Percentiles rank a stretch among this genome's conserved stretches.
Evolutionary conservation across 257 asterid species (phyloP).

Genomic region (Ligustrum vulgare): DNA sequence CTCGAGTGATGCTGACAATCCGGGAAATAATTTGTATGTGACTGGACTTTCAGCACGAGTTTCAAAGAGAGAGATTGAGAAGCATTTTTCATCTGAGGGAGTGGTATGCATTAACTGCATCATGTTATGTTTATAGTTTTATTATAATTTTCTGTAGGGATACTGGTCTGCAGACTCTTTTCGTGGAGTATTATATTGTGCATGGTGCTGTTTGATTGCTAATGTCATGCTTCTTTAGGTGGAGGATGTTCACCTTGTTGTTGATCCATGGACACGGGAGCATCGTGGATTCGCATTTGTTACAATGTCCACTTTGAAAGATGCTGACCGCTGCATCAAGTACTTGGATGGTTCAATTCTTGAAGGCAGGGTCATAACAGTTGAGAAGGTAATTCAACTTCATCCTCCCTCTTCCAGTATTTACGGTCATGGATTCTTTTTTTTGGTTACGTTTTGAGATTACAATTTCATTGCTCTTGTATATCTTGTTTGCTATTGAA

Average conservation of each 20-base stretch:
- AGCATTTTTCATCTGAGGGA: constrained; percentile 81
- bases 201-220: not conserved
- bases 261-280: constrained; percentile 81
- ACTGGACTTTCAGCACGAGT: constrained; percentile 82
- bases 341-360: constrained; percentile 80
- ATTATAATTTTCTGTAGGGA: not conserved
- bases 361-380: constrained; percentile 84
- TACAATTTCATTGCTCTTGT: not conserved
- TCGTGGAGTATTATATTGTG: not conserved
- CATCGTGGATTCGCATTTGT: constrained; percentile 95
- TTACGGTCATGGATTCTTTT: not conserved
- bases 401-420: not conserved
- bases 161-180: not conserved
- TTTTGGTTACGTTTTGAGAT: not conserved
- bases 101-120: constrained; percentile 41
- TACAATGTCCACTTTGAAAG: constrained; percentile 66
- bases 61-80: constrained; percentile 65
- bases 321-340: constrained; percentile 78
- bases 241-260: constrained; percentile 75
- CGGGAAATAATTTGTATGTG: constrained; percentile 90
- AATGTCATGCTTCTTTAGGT: constrained; percentile 39
- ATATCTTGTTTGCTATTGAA: not conserved
- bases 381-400: constrained; percentile 67
- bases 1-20: constrained; percentile 78
- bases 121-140: not conserved